phyloP scores from a whole-genome alignment of 163 green algal genomes.

The Volvox carteri region DNA sequence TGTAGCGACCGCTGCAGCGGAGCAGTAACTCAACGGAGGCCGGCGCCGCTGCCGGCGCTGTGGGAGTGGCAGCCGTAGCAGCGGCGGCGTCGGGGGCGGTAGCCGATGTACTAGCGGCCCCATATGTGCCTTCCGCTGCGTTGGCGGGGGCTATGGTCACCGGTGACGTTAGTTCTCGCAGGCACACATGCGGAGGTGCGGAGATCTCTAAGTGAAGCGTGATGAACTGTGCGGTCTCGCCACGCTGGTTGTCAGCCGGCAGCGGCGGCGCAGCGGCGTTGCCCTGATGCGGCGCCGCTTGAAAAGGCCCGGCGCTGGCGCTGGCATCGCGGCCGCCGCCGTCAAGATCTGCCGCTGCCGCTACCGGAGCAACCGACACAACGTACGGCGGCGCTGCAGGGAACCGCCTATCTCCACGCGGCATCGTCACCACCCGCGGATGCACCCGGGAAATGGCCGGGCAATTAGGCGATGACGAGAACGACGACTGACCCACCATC shows the following conservation, averaged over 20 bases:
- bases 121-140: neutral
- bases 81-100: neutral
- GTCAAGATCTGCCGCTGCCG: neutral
- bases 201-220: neutral
- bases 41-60: neutral
- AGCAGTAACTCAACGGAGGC: neutral
- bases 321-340: neutral
- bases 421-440: constrained; percentile 3
- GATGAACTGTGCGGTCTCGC: neutral
- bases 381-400: neutral
- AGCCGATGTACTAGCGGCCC: neutral
- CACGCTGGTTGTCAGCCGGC: neutral
- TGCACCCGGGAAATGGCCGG: neutral
- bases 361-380: neutral
- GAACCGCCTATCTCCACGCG: neutral
- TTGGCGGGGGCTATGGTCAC: neutral
- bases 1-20: constrained; percentile 25
- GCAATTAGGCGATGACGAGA: neutral
- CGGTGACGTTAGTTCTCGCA: neutral
- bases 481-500: neutral
- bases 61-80: neutral
- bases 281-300: neutral
- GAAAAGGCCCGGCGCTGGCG: neutral
- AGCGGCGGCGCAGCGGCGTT: neutral
- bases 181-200: neutral